phyloP scores from a whole-genome alignment of 306 rosid species.

The Echinosophora koreensis region DNA sequence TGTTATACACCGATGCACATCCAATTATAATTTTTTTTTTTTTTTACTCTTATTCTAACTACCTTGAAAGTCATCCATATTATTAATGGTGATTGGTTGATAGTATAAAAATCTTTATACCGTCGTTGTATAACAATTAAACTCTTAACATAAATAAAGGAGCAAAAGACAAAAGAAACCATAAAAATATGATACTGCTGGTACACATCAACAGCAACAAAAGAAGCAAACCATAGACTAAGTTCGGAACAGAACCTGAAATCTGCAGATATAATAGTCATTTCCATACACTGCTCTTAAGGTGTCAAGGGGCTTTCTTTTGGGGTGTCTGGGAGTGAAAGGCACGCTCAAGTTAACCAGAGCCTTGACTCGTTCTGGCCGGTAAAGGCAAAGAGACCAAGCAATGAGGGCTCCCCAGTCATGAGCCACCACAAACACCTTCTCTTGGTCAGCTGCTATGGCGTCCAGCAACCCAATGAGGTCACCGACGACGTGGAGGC shows the following conservation, averaged over 20 bases:
- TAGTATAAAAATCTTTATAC: no score
- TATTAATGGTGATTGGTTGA: no score
- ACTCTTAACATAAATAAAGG: no score
- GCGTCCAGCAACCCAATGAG: conserved; percentile 63
- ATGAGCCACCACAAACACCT: conserved; percentile 86
- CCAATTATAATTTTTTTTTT: no score
- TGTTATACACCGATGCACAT: no score
- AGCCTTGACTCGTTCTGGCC: conserved; percentile 75
- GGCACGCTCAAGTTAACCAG: conserved; percentile 67
- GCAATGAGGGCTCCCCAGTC: conserved; percentile 87
- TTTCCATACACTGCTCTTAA: conserved; percentile 63
- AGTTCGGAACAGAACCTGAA: conserved; percentile 63
- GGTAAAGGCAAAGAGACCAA: conserved; percentile 70
- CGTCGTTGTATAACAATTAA: no score
- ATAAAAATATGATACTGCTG: not conserved
- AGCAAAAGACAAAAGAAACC: no score
- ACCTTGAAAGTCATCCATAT: no score
- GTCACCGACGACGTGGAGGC: conserved; percentile 71
- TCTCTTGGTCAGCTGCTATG: conserved; percentile 55
- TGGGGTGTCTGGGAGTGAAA: conserved; percentile 68
- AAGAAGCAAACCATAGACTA: not conserved
- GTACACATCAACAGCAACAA: not conserved
- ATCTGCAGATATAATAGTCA: conserved; percentile 73
- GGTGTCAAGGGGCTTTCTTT: conserved; percentile 54
- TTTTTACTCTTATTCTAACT: no score